phyloP scores from a whole-genome alignment of 164 flowering plant genomes.

The Cinnamomum chago region DNA sequence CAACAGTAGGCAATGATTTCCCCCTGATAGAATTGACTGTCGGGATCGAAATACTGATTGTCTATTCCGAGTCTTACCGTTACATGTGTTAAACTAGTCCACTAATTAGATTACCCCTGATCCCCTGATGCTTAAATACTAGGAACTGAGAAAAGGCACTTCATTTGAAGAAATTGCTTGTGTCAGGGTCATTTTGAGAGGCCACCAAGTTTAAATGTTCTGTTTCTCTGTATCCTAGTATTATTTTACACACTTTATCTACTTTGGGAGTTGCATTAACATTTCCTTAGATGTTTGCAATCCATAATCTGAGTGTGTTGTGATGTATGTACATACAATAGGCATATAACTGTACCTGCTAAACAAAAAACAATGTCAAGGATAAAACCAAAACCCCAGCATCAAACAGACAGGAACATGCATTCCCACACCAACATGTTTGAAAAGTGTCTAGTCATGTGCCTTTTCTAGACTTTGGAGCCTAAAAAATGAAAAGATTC shows the following conservation, averaged over 20 bases:
- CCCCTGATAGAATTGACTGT: no score
- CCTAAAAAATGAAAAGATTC: neutral
- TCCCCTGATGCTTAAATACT: no score
- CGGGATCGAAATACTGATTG: no score
- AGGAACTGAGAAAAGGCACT: neutral
- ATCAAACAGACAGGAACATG: constrained; percentile 10
- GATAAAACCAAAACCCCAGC: constrained; percentile 9
- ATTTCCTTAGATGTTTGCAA: neutral
- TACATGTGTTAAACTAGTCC: neutral
- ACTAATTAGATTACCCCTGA: neutral
- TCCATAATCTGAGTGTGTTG: no score
- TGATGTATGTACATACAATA: neutral
- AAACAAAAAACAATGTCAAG: neutral
- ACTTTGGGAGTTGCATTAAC: neutral
- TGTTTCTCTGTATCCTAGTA: neutral
- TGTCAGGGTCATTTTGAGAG: neutral
- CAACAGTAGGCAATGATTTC: no score
- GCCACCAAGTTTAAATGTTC: neutral
- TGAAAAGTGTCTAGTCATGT: constrained; percentile 14
- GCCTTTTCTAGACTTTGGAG: constrained; percentile 12
- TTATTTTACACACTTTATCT: neutral
- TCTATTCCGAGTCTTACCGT: no score
- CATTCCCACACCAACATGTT: neutral
- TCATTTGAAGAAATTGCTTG: neutral
- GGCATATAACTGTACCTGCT: neutral